Conservation (phyloP, 495 filamentous ascomycete genomes). For the Hyaloscypha finlandica region DNA sequence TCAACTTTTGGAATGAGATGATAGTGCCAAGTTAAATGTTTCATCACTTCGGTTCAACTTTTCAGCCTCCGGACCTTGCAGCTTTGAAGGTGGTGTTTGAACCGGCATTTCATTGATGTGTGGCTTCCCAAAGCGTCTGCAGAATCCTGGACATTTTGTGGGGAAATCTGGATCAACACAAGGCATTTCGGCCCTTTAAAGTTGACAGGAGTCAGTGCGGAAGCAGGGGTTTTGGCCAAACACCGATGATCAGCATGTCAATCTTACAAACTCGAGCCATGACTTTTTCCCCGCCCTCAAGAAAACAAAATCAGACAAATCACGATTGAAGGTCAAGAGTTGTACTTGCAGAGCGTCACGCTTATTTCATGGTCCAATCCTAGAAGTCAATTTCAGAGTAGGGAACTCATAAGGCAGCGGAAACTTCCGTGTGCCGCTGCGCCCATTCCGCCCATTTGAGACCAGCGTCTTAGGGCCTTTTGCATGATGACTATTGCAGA, state of each 20-base stretch:
- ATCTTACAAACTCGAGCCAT: not conserved
- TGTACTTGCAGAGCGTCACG: not conserved
- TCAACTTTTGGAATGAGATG: no score
- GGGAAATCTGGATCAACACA: not conserved
- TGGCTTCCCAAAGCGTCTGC: not conserved
- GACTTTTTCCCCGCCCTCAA: not conserved
- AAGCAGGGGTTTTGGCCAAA: not conserved
- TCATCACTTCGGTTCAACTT: not conserved
- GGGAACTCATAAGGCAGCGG: not conserved
- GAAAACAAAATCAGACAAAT: no score
- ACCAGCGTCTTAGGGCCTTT: not conserved
- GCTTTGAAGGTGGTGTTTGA: not conserved
- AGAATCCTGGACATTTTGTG: not conserved
- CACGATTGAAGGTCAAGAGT: no score
- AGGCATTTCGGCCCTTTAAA: not conserved
- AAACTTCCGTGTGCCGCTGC: not conserved
- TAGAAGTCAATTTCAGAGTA: not conserved
- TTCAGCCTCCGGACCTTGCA: not conserved
- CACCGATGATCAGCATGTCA: not conserved
- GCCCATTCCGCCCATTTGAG: not conserved
- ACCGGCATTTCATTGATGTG: not conserved
- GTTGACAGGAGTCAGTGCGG: not conserved
- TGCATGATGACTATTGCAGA: not conserved
- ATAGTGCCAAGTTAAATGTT: not conserved
- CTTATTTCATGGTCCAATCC: not conserved